Base-by-base conservation (phyloP, 169 alveolate genomes). In the Sarcocystis neurona region DNA sequence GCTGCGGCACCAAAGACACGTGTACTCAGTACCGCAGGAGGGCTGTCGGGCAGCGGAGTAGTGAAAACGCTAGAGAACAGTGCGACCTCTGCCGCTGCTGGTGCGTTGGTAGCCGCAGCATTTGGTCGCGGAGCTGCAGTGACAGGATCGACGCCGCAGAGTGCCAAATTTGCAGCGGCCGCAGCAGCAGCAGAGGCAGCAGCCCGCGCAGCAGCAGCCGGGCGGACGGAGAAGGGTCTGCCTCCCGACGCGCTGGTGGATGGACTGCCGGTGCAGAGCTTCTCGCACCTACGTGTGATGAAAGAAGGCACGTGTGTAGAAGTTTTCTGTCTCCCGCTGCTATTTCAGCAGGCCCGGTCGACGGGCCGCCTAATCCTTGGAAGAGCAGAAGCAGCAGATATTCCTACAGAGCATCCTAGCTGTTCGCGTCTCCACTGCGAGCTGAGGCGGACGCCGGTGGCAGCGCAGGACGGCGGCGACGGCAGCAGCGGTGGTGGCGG, bases 371-470 rank as follows among this genome's bases (percentile, higher is more conserved):
- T 84, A 3, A 3, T 63, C 18, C 39, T 84, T 37, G 89, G 89
- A 4, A 41, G 89, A 30, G 89, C 84, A 41, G 89, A 84, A 41
- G 41, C n/a, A 1, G 89, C 82, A 0, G 89, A 84, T 44, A 47
- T 84, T 68, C 89, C 37, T 47, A 58, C 82, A 18, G 80, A 84
- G 1, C 89, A 84, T 41, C 89, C 89, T 20, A 84, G 89, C 48
- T 84, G 89, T 37, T 84, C 89, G 30, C 80, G 89, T 2, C 34
- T 47, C 32, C 89, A 84, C 68, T 58, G 79, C 70, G 79, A 63
- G 50, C 8, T 84, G 6, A 80, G 79, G 32, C 37, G 82, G 43
- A 39, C n/a, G 10, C 27, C 1, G 18, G 53, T 0, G 39, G 66
- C 80, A 0, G 82, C 39, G 39, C 6, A 6, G 56, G 32, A 47